phyloP scores from a whole-genome alignment of 2,329 filamentous ascomycete species.

The Talaromyces sp. region DNA sequence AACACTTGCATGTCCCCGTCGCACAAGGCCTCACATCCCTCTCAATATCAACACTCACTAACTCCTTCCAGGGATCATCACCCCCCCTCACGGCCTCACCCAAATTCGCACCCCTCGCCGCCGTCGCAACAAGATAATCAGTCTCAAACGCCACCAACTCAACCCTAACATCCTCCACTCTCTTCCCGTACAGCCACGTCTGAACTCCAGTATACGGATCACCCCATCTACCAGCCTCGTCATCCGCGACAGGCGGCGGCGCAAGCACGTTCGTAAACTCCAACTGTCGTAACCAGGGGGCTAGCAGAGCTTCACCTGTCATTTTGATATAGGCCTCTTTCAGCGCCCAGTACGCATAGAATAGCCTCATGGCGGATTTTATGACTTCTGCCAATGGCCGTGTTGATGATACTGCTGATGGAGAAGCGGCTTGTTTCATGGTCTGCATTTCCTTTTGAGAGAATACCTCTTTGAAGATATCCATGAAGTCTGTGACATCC shows the following conservation, averaged over 20 bases:
- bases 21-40: slow-evolving; percentile 46
- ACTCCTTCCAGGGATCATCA: slow-evolving; percentile 39
- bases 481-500: slow-evolving; percentile 57
- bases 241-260: slow-evolving; percentile 34
- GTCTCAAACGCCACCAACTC: slow-evolving; percentile 60
- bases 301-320: slow-evolving; percentile 62
- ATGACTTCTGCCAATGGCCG: slow-evolving; percentile 45
- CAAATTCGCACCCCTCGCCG: slow-evolving; percentile 43
- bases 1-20: slow-evolving; percentile 38
- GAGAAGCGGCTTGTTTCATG: slow-evolving; percentile 47
- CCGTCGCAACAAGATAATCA: slow-evolving; percentile 59
- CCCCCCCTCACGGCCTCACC: slow-evolving; percentile 23
- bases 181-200: slow-evolving; percentile 49
- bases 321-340: slow-evolving; percentile 69
- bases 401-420: slow-evolving; percentile 24
- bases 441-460: slow-evolving; percentile 54
- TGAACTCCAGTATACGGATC: slow-evolving; percentile 45
- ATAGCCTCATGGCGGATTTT: slow-evolving; percentile 59
- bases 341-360: slow-evolving; percentile 64
- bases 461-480: slow-evolving; percentile 62
- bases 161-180: slow-evolving; percentile 54
- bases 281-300: slow-evolving; percentile 59
- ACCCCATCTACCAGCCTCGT: slow-evolving; percentile 32
- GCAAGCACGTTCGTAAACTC: slow-evolving; percentile 61
- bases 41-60: slow-evolving; percentile 49